Conservation (phyloP, 768 basidiomycete genomes). For the Leccinum sublutescens region DNA sequence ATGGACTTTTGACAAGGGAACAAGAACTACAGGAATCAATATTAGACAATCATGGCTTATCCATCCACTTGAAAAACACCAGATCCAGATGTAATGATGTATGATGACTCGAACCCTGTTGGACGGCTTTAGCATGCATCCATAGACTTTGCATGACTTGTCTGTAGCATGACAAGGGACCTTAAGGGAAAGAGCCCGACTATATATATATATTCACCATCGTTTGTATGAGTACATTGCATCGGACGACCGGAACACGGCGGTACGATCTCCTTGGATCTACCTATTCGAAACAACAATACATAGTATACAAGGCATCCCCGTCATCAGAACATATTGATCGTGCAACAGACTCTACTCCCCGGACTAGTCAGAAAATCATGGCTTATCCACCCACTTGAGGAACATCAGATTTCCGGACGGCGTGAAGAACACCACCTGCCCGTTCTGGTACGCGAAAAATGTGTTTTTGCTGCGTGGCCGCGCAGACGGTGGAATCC, state of each 20-base stretch:
- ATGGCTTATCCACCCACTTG: not conserved
- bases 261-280: too few relatives aligned
- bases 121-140: not conserved
- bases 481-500: slow-evolving; percentile 5
- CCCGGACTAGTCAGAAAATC: too few relatives aligned
- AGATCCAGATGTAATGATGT: slow-evolving; percentile 2
- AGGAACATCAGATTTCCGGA: not conserved
- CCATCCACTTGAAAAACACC: too few relatives aligned
- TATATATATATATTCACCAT: not conserved
- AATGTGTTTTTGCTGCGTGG: slow-evolving; percentile 8
- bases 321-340: too few relatives aligned
- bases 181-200: too few relatives aligned
- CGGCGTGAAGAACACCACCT: not conserved
- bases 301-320: too few relatives aligned
- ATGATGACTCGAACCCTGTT: not conserved
- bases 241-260: too few relatives aligned
- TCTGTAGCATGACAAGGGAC: not conserved
- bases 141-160: slow-evolving; percentile 4
- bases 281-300: too few relatives aligned
- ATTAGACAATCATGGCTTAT: too few relatives aligned
- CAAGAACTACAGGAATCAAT: too few relatives aligned
- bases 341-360: too few relatives aligned
- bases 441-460: slow-evolving; percentile 11
- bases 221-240: not conserved
- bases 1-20: too few relatives aligned